phyloP scores from a whole-genome alignment of 2,329 filamentous ascomycete species.

The Calonectria hongkongensis region DNA sequence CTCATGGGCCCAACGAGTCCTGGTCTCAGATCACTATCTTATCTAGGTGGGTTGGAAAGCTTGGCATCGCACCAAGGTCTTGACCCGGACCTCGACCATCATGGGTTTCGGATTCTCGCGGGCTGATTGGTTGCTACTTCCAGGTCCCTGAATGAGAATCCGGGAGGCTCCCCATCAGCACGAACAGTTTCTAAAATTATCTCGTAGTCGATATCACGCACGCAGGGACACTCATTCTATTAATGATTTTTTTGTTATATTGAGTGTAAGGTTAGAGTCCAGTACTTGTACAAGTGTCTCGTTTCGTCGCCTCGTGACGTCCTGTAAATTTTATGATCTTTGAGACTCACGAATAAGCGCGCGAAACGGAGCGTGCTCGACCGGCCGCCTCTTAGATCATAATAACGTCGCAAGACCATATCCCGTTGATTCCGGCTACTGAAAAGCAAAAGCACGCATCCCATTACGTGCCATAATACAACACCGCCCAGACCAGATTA shows the following conservation, averaged over 20 bases:
- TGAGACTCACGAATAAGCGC: constrained; percentile 51
- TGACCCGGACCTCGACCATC: background rate
- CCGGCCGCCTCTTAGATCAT: constrained; percentile 57
- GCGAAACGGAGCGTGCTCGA: constrained; percentile 50
- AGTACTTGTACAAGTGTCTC: constrained; percentile 57
- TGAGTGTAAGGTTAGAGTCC: constrained; percentile 47
- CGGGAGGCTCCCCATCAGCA: no score
- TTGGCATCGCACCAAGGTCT: background rate
- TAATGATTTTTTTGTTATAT: constrained; percentile 45
- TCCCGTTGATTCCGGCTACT: constrained; percentile 59
- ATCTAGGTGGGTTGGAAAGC: constrained; percentile 1
- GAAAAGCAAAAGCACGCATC: constrained; percentile 62
- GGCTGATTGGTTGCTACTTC: background rate
- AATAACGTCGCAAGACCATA: constrained; percentile 59
- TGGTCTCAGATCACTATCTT: constrained; percentile 31
- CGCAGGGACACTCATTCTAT: background rate
- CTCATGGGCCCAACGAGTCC: background rate
- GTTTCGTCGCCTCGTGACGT: constrained; percentile 54
- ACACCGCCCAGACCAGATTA: constrained; percentile 64
- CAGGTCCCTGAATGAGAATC: background rate
- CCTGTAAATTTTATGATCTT: constrained; percentile 49
- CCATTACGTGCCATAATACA: constrained; percentile 65
- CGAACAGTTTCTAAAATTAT: no score
- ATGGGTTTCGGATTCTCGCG: background rate
- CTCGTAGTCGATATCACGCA: background rate